phyloP scores from a whole-genome alignment of 768 basidiomycete species.

The Boletus patriciae region DNA sequence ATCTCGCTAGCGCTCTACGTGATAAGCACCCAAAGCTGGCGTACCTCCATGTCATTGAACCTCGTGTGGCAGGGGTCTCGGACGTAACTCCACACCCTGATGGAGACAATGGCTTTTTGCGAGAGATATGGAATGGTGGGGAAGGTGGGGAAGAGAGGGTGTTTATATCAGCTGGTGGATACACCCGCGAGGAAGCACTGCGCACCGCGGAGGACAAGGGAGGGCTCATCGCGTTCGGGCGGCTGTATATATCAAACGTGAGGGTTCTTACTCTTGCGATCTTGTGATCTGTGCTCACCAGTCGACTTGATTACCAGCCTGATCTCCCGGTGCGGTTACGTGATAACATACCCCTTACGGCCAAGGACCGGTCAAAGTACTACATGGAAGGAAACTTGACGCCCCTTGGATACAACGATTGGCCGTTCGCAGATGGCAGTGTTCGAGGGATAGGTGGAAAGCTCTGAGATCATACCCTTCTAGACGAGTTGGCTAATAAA shows the following conservation, averaged over 20 bases:
- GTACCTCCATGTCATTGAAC: slow-evolving; percentile 46
- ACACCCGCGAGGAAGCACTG: background rate
- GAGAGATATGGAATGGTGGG: background rate
- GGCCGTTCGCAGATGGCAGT: slow-evolving; percentile 17
- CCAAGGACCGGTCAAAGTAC: slow-evolving; percentile 23
- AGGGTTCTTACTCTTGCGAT: background rate
- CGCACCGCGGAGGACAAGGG: background rate
- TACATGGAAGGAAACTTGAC: slow-evolving; percentile 26
- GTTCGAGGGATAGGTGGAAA: background rate
- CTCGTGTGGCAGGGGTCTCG: background rate
- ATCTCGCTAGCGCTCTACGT: slow-evolving; percentile 45
- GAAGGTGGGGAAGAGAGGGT: background rate
- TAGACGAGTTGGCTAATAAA: too few species aligned
- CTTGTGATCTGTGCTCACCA: too few species aligned
- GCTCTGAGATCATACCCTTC: background rate
- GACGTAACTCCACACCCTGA: background rate
- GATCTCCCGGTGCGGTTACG: slow-evolving; percentile 18
- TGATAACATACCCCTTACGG: slow-evolving; percentile 18
- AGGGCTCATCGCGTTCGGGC: background rate
- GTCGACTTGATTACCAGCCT: slow-evolving; percentile 18
- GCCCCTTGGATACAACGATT: background rate
- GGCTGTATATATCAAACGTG: background rate
- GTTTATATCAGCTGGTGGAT: background rate
- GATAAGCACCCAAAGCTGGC: slow-evolving; percentile 36
- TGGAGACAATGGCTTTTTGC: background rate